Percentiles rank a stretch among this genome's conserved stretches.
phyloP scores from a whole-genome alignment of 352 stramenopile species.

The Pythium phragmiticola region DNA sequence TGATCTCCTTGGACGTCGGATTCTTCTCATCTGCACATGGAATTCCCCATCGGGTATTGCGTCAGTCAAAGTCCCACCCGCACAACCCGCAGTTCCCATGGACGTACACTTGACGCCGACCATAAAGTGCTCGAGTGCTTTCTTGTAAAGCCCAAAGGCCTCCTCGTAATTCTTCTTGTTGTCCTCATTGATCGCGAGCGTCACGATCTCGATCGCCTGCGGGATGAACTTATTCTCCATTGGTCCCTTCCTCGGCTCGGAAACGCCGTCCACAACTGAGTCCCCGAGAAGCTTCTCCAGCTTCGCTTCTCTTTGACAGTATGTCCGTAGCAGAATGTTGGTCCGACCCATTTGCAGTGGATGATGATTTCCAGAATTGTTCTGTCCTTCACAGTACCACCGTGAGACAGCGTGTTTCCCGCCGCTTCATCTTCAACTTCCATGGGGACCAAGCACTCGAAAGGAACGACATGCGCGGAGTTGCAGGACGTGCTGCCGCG shows the following conservation, averaged over 20 bases:
- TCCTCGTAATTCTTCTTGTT: constrained; percentile 90
- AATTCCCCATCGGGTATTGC: not conserved
- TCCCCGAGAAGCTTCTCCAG: too few relatives aligned
- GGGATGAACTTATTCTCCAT: constrained; percentile 92
- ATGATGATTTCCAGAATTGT: constrained; percentile 23
- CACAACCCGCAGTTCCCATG: too few relatives aligned
- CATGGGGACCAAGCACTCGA: constrained; percentile 69
- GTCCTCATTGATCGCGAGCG: constrained; percentile 84
- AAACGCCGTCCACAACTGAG: not conserved
- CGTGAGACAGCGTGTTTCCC: constrained; percentile 11
- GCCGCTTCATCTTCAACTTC: constrained; percentile 24
- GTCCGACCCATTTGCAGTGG: constrained; percentile 11
- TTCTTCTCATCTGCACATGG: constrained; percentile 86
- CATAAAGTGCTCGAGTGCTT: constrained; percentile 89
- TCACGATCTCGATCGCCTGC: constrained; percentile 90
- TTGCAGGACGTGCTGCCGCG: constrained; percentile 45
- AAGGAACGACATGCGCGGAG: constrained; percentile 35
- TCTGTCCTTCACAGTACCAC: constrained; percentile 22
- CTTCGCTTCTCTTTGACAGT: not conserved
- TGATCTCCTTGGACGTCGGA: constrained; percentile 86
- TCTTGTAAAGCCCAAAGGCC: constrained; percentile 86
- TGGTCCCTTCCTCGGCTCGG: not conserved
- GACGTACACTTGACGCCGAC: constrained; percentile 87
- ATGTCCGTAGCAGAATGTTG: constrained; percentile 8
- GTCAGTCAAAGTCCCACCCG: not conserved